phyloP scores from a whole-genome alignment of 441 rosid species.

The Cnidoscolus chayamansa region DNA sequence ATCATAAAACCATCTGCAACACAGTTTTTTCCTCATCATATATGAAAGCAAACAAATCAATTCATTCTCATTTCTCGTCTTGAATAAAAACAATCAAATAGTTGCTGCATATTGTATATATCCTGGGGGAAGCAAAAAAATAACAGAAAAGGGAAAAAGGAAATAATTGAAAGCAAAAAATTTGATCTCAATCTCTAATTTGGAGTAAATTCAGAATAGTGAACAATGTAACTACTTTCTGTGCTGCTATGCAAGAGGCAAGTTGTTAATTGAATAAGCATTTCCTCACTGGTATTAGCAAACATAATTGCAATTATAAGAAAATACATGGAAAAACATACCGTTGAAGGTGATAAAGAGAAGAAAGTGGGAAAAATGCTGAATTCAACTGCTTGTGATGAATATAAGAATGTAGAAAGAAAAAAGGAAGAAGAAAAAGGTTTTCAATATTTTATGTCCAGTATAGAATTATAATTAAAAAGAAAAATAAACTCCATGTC shows the following conservation, averaged over 20 bases:
- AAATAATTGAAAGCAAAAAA: neutral
- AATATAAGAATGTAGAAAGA: neutral
- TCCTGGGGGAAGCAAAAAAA: neutral
- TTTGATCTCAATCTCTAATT: neutral
- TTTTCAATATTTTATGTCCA: neutral
- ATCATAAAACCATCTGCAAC: conserved; percentile 72
- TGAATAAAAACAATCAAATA: neutral
- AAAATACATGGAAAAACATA: neutral
- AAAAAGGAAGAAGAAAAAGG: neutral
- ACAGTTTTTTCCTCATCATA: conserved; percentile 4
- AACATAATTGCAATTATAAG: neutral
- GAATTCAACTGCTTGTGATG: too few species aligned
- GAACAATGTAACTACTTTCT: neutral
- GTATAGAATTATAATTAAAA: neutral
- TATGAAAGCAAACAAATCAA: conserved; percentile 4
- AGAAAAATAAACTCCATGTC: neutral
- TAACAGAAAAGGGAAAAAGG: neutral
- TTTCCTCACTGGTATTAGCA: neutral
- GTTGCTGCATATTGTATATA: too few species aligned
- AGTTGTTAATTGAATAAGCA: neutral
- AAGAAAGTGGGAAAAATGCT: neutral
- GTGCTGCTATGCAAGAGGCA: neutral
- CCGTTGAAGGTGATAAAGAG: neutral
- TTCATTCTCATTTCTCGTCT: conserved; percentile 3
- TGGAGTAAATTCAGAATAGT: neutral